Evolutionary conservation across 306 rosid species (phyloP).

Genomic region (Gastrolobium bilobum): DNA sequence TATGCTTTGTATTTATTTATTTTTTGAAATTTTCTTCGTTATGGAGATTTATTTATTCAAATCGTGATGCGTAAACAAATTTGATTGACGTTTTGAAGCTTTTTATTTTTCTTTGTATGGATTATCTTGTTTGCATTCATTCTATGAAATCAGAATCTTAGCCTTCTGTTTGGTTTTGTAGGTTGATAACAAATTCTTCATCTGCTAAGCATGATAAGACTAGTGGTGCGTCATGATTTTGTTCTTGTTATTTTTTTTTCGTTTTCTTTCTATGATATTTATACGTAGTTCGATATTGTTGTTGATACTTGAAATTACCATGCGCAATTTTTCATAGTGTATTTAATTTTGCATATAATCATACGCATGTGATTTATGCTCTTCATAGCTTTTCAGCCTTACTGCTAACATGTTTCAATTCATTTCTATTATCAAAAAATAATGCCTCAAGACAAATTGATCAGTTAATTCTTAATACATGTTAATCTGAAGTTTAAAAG

Average conservation of each 20-base stretch:
- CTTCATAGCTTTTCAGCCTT: background rate
- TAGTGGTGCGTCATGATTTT: constrained; percentile 65
- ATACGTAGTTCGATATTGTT: constrained; percentile 19
- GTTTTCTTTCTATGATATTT: background rate
- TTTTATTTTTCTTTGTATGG: no score
- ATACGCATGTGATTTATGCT: background rate
- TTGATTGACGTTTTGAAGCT: background rate
- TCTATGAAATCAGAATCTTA: constrained; percentile 18
- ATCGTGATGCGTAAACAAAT: background rate
- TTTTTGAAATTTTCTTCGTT: background rate
- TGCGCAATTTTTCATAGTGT: constrained; percentile 3
- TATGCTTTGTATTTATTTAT: background rate
- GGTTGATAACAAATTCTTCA: constrained; percentile 94
- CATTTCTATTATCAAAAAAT: no score
- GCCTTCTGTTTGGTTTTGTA: constrained; percentile 41
- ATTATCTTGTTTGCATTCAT: background rate
- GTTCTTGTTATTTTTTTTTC: background rate
- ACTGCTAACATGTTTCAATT: background rate
- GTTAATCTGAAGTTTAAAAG: no score
- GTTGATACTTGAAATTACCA: background rate
- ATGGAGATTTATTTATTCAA: constrained; percentile 2
- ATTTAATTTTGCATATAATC: background rate
- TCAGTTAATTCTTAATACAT: no score
- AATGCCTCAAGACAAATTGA: no score
- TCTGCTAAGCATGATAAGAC: constrained; percentile 98